Evolutionary conservation across 371 early-diverging fungal genomes (phyloP), one percentile per base, ranked within the genome.

Genomic region (Mortierella sp.): DNA sequence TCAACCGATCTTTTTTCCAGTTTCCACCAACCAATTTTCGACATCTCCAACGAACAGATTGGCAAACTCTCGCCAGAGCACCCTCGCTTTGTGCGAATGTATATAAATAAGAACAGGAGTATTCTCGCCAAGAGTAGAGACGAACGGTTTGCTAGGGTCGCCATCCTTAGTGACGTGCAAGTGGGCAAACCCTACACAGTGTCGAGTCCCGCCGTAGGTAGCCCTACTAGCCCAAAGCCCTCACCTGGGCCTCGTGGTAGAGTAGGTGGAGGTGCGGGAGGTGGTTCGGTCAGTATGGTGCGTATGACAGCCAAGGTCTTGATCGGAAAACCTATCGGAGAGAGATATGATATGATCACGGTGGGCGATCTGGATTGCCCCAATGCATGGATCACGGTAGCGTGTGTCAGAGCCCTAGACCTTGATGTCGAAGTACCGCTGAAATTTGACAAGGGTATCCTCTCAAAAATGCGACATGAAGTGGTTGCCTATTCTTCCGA

Each of bases 301-400:
- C 68, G 62, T 8, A 62, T 81, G 63, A 62, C 69, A 5, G 75
- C 70, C 57, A 71, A 68, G 32, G 73, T 73, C 16, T 24, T 85
- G 22, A 84, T 84, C 24, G 81, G 83, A 0, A 84, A 84, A 18
- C 84, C 84, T 1, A 74, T 84, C 62, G 84, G 84, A 3, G 72
- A 74, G 5, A 39, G 77, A 28, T 73, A 78, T 28, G 76, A 78
- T 22, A 75, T 84, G 69, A 73, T 78, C 30, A 78, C 78, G 0
- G 73, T 84, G 0, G 78, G 70, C 5, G 83, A 83, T 73, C 66
- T 78, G 37, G 84, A 84, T 37, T 78, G 83, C 20, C 70, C 72
- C 12, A 83, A 75, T 24, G 83, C 79, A 39, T 71, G 84, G 77
- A 68, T 72, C 26, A 78, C 83, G 20, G 76, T 78, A 1, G 74